Base-by-base conservation (phyloP, 176 grass and related monocot species). In the Aegilops longissima region DNA sequence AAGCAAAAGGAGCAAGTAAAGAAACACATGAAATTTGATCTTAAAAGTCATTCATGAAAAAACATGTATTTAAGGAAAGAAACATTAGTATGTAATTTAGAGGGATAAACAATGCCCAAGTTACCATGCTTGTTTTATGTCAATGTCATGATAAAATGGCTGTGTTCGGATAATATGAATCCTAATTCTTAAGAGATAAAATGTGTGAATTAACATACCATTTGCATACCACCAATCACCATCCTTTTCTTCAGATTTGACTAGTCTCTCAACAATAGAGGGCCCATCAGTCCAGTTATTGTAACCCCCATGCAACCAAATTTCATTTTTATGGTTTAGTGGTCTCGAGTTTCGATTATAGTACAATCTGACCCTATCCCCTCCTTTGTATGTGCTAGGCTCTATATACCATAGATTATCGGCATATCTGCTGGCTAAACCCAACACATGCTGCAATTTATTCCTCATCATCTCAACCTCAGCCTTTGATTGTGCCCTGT, bases 301-400 rank as follows among this genome's bases (percentile, higher is more conserved):
- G 85, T 93, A 90, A 80, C 90, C 89, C 74, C 97, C 97, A 86
- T 98, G 96, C 87, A 98, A 85, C 93, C 94, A 98, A 70, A 98
- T 91, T 51, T 96, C 87, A 77, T 81, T 85, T 73, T 89, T 79
- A 94, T 94, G 86, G 62, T 85, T 90, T 63, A 96, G 87, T 8
- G 94, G 85, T 34, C 92, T 77, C 7, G 92, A 90, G 86, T 88
- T 96, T 86, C 88, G 84, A 70, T 98, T 89, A 85, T 98, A 96
- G 82, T 91, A 96, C n/a, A 98, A 85, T 89, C 56, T 93, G 74
- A 96, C 73, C 54, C 66, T 90, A 61, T 98, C 90, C 49, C 97
- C 94, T 24, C 76, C 90, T 91, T 65, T 96, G 56, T 94, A 98
- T 52, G 70, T 82, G 71, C 30, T 83, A 83, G 94, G 92, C 81